phyloP scores from a whole-genome alignment of 805 yeast genomes.

The Saccharomyces jurei region DNA sequence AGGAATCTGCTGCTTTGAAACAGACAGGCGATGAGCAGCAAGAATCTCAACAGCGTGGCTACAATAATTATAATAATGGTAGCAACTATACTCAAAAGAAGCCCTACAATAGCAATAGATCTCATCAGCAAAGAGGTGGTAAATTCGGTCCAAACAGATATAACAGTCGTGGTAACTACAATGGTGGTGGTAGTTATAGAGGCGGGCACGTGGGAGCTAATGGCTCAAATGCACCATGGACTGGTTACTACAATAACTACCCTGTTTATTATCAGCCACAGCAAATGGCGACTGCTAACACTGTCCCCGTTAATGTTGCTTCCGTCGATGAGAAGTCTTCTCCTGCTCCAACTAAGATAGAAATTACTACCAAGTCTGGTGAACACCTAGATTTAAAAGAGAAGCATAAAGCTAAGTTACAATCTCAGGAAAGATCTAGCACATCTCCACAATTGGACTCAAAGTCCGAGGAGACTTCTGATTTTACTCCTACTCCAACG shows the following conservation, averaged over 20 bases:
- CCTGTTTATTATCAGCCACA: neutral
- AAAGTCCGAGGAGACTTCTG: conserved; percentile 2
- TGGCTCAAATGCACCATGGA: neutral
- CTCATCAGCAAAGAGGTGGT: neutral
- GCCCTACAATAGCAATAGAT: neutral
- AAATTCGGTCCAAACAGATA: neutral
- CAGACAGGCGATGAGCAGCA: neutral
- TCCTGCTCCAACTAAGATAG: conserved; percentile 21
- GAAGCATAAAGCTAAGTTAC: conserved; percentile 10
- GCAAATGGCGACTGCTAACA: neutral
- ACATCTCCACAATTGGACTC: neutral
- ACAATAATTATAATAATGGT: neutral
- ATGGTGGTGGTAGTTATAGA: neutral
- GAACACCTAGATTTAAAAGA: conserved; percentile 25
- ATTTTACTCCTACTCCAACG: conserved; percentile 1
- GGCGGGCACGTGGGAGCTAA: neutral
- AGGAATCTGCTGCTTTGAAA: neutral
- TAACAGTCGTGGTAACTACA: neutral
- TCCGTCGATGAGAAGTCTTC: conserved; percentile 1
- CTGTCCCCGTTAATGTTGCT: neutral
- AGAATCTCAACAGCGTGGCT: neutral
- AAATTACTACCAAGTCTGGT: conserved; percentile 30
- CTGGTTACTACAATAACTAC: neutral
- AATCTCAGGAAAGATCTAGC: neutral
- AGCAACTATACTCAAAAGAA: neutral